A percentile compares a stretch with the other conserved stretches of the same genome.
Conservation (phyloP, 2,329 filamentous ascomycete species). For the Venturia effusa region DNA sequence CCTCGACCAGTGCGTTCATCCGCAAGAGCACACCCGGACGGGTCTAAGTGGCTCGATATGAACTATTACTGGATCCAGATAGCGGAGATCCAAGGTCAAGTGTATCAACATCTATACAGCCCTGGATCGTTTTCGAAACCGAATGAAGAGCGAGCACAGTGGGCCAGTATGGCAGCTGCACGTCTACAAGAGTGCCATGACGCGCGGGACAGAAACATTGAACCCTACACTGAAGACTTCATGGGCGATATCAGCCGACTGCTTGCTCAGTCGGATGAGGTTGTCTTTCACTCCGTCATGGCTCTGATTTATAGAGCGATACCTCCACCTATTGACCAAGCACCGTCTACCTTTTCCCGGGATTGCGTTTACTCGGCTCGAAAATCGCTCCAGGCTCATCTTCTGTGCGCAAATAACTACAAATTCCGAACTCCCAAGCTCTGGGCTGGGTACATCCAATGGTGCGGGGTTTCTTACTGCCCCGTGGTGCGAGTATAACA, state of each 20-base stretch:
- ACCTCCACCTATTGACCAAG: background rate
- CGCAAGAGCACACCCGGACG: constrained; percentile 12
- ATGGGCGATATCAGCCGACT: background rate
- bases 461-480: background rate
- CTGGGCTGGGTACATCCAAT: background rate
- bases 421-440: background rate
- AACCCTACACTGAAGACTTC: background rate
- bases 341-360: background rate
- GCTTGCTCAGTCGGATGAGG: constrained; percentile 5
- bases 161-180: background rate
- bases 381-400: background rate
- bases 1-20: background rate
- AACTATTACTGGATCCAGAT: constrained; percentile 2
- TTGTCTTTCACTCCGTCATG: constrained; percentile 1
- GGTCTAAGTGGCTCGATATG: background rate
- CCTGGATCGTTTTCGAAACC: background rate
- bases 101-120: constrained; percentile 26
- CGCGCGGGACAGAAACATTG: background rate
- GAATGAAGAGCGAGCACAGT: constrained; percentile 4
- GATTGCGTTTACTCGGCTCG: background rate
- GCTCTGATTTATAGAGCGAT: constrained; percentile 1
- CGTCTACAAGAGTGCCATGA: background rate
- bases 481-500: background rate
- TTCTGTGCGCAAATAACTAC: background rate
- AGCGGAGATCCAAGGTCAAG: constrained; percentile 23